A percentile compares a stretch with the other conserved stretches of the same genome.
phyloP scores from a whole-genome alignment of 2,329 filamentous ascomycete genomes.

The Aspergillus sclerotialis region DNA sequence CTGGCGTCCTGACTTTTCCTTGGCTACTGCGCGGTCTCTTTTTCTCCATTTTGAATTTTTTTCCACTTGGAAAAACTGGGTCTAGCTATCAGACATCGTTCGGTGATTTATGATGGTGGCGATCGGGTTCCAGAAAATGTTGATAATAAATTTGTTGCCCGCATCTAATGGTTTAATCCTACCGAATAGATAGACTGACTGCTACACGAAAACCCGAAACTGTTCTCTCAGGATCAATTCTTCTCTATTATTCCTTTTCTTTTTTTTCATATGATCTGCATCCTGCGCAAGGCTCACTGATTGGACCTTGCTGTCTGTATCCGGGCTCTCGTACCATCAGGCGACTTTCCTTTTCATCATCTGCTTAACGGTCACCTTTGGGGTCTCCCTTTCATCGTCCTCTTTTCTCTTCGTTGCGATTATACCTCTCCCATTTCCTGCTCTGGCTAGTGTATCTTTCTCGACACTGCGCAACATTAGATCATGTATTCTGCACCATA shows the following conservation, averaged over 20 bases:
- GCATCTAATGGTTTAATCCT: neutral
- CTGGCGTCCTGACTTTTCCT: neutral
- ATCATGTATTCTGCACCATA: constrained; percentile 21
- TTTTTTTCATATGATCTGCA: constrained; percentile 3
- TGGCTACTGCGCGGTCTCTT: neutral
- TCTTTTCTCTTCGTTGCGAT: constrained; percentile 1
- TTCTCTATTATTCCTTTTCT: no score
- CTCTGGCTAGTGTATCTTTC: constrained; percentile 2
- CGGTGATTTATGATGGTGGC: constrained; percentile 16
- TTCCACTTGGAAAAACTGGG: constrained; percentile 2
- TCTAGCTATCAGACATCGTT: constrained; percentile 1
- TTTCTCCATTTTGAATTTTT: neutral
- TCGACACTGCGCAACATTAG: constrained; percentile 5
- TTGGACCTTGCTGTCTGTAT: constrained; percentile 2
- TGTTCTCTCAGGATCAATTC: neutral
- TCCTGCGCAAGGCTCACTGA: constrained; percentile 2
- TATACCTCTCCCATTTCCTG: constrained; percentile 4
- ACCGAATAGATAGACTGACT: neutral
- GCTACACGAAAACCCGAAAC: neutral
- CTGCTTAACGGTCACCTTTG: neutral
- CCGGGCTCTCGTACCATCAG: constrained; percentile 1
- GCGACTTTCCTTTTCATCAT: constrained; percentile 1
- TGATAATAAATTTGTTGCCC: neutral
- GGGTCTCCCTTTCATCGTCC: neutral
- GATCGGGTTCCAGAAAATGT: constrained; percentile 1